Conservation (phyloP, 2,329 filamentous ascomycete species). For the Fusarium acutatum region DNA sequence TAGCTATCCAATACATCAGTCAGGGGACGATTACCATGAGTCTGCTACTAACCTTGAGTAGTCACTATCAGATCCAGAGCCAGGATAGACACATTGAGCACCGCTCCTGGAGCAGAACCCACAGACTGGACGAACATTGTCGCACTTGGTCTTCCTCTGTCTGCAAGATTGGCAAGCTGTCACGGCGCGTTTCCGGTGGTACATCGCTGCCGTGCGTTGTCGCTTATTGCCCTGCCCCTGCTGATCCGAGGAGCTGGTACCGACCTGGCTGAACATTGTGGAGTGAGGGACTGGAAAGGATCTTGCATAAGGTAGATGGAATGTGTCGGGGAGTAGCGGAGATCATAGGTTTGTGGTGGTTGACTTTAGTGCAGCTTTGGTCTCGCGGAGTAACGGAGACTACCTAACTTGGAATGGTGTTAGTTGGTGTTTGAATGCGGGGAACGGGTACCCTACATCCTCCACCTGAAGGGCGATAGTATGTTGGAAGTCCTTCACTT, state of each 20-base stretch:
- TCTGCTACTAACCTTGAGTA: background rate
- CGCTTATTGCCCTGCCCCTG: background rate
- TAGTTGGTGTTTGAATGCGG: background rate
- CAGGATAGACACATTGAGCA: background rate
- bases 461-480: too few relatives aligned
- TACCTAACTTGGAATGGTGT: background rate
- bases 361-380: background rate
- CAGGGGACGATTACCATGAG: rapidly evolving
- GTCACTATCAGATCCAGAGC: background rate
- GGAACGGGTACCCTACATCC: background rate
- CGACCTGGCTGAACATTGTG: background rate
- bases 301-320: background rate
- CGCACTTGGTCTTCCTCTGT: slow-evolving; percentile 13
- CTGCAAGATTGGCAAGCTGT: slow-evolving; percentile 18
- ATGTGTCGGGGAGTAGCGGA: background rate
- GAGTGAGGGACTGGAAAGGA: background rate
- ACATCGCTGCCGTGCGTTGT: background rate
- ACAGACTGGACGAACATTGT: slow-evolving; percentile 11
- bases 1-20: background rate
- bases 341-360: background rate
- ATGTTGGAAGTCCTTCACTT: background rate
- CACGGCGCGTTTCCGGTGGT: slow-evolving; percentile 4
- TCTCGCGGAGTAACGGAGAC: background rate
- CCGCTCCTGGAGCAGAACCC: background rate
- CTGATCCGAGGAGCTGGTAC: background rate